Conservation (phyloP, 345 rosid species). For the Linum lewisii region DNA sequence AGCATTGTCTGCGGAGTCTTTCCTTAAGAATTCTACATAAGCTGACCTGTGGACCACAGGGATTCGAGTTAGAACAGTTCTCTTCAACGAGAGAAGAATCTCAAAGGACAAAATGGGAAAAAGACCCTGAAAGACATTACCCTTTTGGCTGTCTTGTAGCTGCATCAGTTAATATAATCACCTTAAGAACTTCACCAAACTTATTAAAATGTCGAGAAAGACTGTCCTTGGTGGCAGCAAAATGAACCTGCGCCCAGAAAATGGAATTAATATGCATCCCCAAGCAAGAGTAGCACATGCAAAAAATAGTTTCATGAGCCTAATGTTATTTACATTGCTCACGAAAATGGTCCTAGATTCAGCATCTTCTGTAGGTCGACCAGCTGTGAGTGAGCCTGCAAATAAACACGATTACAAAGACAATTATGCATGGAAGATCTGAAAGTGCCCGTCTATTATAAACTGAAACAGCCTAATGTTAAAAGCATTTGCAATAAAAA, state of each 20-base stretch:
- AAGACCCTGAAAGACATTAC: conserved; percentile 26
- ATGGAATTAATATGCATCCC: conserved; percentile 12
- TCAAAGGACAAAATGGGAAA: conserved; percentile 1
- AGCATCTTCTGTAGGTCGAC: conserved; percentile 66
- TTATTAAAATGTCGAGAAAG: conserved; percentile 86
- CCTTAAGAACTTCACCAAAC: conserved; percentile 89
- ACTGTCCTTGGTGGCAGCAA: conserved; percentile 88
- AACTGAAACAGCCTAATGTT: too few relatives aligned
- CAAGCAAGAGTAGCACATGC: neutral
- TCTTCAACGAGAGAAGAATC: neutral
- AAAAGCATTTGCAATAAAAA: neutral
- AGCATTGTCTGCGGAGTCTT: conserved; percentile 85
- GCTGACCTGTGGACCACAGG: conserved; percentile 58
- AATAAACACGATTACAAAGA: conserved; percentile 2
- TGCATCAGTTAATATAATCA: conserved; percentile 72
- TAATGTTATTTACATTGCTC: conserved; percentile 57
- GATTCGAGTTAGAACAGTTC: conserved; percentile 2
- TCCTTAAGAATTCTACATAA: conserved; percentile 69
- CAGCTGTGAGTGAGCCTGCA: conserved; percentile 47
- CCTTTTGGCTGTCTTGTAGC: conserved; percentile 90
- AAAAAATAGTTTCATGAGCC: neutral
- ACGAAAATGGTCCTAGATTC: conserved; percentile 85
- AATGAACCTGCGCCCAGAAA: conserved; percentile 63
- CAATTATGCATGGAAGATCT: neutral
- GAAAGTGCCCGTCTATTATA: neutral